phyloP scores from a whole-genome alignment of 176 grass and related monocot genomes.

The Avena eriantha region DNA sequence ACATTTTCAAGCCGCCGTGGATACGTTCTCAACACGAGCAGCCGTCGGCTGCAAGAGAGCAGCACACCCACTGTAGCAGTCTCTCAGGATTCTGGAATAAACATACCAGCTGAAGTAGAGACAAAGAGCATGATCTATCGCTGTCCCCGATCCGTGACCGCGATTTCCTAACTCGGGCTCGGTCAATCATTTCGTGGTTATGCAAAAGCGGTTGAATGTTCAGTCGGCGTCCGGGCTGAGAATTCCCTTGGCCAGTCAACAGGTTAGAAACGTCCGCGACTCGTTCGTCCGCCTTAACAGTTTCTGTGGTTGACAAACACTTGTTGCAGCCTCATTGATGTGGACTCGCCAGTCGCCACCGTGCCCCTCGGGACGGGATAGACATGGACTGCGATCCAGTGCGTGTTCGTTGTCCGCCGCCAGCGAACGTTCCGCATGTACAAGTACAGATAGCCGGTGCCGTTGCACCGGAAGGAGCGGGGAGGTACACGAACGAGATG shows the following conservation, averaged over 20 bases:
- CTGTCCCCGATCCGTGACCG: background rate
- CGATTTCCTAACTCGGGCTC: background rate
- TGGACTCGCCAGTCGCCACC: too few species aligned
- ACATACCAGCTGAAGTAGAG: background rate
- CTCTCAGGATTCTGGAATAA: background rate
- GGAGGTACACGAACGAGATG: background rate
- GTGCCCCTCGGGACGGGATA: too few species aligned
- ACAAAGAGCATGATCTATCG: background rate
- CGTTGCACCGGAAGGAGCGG: too few species aligned
- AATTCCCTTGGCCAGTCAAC: background rate
- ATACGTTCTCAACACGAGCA: too few species aligned
- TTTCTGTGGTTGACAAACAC: background rate
- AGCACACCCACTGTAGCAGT: background rate
- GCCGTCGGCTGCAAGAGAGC: too few species aligned
- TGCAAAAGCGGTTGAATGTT: background rate
- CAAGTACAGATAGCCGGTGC: background rate
- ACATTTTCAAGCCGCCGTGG: too few species aligned
- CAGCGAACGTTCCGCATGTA: too few species aligned
- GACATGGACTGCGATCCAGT: too few species aligned
- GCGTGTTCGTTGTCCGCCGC: too few species aligned
- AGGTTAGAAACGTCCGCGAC: background rate
- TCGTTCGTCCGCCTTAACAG: background rate
- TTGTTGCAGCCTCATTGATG: too few species aligned
- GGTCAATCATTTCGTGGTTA: background rate
- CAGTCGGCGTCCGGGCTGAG: background rate